Conservation (phyloP, 306 rosid species). For the Fragaria iinumae region DNA sequence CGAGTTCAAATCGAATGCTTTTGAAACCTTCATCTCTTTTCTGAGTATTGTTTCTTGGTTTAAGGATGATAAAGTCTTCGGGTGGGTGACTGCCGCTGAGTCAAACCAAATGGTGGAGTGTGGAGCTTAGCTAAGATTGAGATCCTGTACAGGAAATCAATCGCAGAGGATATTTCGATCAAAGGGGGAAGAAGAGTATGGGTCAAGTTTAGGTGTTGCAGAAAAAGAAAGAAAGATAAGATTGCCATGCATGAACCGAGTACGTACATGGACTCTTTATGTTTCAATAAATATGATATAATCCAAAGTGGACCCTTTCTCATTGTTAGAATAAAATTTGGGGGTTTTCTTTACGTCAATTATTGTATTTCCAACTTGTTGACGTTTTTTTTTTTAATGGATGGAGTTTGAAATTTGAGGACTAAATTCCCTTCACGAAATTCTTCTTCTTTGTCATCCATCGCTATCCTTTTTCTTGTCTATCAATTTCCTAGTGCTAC, state of each 20-base stretch:
- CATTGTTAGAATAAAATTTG: too few species aligned
- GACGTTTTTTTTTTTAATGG: conserved; percentile 15
- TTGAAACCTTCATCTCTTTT: neutral
- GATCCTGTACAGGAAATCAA: neutral
- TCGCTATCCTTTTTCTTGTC: conserved; percentile 16
- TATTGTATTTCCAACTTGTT: conserved; percentile 18
- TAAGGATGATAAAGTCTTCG: neutral
- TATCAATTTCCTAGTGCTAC: conserved; percentile 7
- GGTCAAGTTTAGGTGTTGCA: conserved; percentile 20
- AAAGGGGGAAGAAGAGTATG: neutral
- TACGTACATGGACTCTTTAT: conserved; percentile 49
- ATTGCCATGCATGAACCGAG: conserved; percentile 70
- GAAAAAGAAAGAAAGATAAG: conserved; percentile 29
- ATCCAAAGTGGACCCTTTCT: neutral
- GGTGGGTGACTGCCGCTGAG: neutral
- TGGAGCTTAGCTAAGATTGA: neutral
- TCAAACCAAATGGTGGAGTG: neutral
- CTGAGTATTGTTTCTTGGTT: neutral
- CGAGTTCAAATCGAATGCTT: neutral
- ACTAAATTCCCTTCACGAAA: conserved; percentile 29
- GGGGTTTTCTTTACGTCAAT: conserved; percentile 2
- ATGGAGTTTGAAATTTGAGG: conserved; percentile 14
- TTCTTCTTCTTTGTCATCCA: conserved; percentile 25
- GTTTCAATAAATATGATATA: neutral
- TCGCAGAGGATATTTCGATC: conserved; percentile 4